phyloP scores from a whole-genome alignment of 108 stramenopile genomes.

The Nitzschia sp. region DNA sequence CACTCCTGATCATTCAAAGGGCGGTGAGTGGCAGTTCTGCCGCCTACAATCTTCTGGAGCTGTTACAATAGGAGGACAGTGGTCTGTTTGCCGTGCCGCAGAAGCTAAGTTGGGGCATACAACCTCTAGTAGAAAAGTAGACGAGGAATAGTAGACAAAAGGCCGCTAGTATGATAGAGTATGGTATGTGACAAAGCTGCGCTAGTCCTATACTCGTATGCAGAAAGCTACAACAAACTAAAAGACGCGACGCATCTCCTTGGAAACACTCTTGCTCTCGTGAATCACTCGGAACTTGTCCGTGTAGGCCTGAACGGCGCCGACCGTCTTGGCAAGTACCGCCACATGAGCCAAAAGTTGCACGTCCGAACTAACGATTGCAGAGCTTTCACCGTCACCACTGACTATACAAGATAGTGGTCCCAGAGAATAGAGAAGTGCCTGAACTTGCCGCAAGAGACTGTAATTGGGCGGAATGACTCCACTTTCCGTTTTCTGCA shows the following conservation, averaged over 20 bases:
- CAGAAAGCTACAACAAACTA: neutral
- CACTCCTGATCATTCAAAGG: too few species aligned
- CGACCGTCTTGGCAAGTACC: constrained; percentile 58
- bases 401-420: constrained; percentile 29
- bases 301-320: constrained; percentile 61
- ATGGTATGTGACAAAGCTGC: neutral
- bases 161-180: too few species aligned
- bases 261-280: constrained; percentile 19
- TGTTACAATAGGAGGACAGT: too few species aligned
- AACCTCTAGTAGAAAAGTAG: too few species aligned
- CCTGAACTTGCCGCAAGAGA: constrained; percentile 37
- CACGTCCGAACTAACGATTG: constrained; percentile 37
- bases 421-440: constrained; percentile 29
- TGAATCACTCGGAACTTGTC: constrained; percentile 66
- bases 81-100: too few species aligned
- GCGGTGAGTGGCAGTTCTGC: too few species aligned
- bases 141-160: too few species aligned
- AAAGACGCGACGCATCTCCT: constrained; percentile 22
- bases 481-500: constrained; percentile 37
- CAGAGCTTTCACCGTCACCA: constrained; percentile 16
- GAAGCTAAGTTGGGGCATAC: too few species aligned
- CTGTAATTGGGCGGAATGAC: constrained; percentile 15
- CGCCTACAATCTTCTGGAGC: too few species aligned
- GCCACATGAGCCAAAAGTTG: constrained; percentile 61
- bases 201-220: neutral